These are phyloP conservation scores for Penicillium robsamsonii DNA, from an alignment of 495 filamentous ascomycete species.

Conservation along the genomic window DNA sequence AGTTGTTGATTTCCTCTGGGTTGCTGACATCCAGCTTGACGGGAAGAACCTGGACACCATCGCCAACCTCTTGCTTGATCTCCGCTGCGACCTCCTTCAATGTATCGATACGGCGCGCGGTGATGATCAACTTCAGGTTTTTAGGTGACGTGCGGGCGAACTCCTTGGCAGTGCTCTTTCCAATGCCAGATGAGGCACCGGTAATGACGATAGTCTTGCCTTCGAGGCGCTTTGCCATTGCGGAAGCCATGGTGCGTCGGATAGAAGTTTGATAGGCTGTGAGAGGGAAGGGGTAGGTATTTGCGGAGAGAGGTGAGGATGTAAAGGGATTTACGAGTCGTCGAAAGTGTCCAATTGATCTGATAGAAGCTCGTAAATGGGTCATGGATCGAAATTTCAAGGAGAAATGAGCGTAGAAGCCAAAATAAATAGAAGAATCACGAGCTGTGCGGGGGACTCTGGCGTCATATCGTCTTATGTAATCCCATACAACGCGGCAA, in stretches of 20 bases:
- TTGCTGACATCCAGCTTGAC: constrained; percentile 86
- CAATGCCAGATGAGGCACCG: constrained; percentile 92
- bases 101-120: constrained; percentile 77
- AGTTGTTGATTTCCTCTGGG: constrained; percentile 68
- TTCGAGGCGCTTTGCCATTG: constrained; percentile 79
- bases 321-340: constrained; percentile 21
- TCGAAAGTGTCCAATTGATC: constrained; percentile 32
- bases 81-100: constrained; percentile 73
- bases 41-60: constrained; percentile 77
- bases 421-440: constrained; percentile 13
- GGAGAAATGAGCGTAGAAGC: constrained; percentile 17
- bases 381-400: constrained; percentile 32
- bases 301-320: constrained; percentile 20
- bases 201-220: constrained; percentile 95
- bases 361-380: constrained; percentile 24
- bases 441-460: constrained; percentile 26
- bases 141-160: constrained; percentile 85
- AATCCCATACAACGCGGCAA: constrained; percentile 1
- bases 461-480: constrained; percentile 22
- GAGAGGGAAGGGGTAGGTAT: constrained; percentile 20
- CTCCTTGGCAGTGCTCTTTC: constrained; percentile 79
- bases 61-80: constrained; percentile 75
- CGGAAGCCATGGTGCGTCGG: constrained; percentile 65
- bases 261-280: constrained; percentile 24
- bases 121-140: constrained; percentile 79